These are phyloP conservation scores for Massospora cicadina DNA, from an alignment of 371 early-diverging fungal genomes.

Conservation along the genomic window DNA sequence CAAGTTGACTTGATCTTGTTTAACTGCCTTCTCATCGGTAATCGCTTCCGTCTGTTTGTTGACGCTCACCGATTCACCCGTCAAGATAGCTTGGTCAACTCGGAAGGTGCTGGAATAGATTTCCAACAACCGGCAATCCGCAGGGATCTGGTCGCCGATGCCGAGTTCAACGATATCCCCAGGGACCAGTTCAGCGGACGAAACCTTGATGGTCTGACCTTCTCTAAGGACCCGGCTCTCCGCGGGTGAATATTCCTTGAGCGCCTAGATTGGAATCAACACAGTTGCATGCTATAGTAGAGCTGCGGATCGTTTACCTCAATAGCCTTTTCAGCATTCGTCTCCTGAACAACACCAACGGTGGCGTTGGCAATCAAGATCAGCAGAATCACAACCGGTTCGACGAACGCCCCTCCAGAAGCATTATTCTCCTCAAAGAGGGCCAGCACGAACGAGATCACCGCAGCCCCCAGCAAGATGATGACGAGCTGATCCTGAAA, in stretches of 20 bases:
- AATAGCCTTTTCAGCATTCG: constrained; percentile 91
- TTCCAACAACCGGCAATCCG: constrained; percentile 72
- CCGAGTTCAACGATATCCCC: constrained; percentile 83
- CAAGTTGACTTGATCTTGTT: constrained; percentile 90
- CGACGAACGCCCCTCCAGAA: constrained; percentile 72
- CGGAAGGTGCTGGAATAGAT: constrained; percentile 65
- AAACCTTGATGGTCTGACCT: constrained; percentile 42
- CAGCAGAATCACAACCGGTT: constrained; percentile 88
- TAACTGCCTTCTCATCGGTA: constrained; percentile 52
- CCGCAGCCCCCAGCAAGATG: constrained; percentile 81
- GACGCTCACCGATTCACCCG: constrained; percentile 92
- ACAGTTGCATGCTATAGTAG: too few species aligned
- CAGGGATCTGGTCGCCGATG: constrained; percentile 92
- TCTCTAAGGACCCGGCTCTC: constrained; percentile 79
- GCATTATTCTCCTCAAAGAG: constrained; percentile 57
- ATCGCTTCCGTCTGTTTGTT: constrained; percentile 51
- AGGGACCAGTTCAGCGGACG: constrained; percentile 77
- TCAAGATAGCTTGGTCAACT: constrained; percentile 88
- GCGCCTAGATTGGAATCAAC: too few species aligned
- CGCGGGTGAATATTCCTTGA: constrained; percentile 87
- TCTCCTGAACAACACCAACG: constrained; percentile 92
- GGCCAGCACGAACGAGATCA: constrained; percentile 82
- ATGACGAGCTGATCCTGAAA: constrained; percentile 94
- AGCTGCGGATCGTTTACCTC: too few species aligned
- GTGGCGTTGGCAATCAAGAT: constrained; percentile 94